phyloP scores from a whole-genome alignment of 331 rosid genomes.

The Acacia concinna region DNA sequence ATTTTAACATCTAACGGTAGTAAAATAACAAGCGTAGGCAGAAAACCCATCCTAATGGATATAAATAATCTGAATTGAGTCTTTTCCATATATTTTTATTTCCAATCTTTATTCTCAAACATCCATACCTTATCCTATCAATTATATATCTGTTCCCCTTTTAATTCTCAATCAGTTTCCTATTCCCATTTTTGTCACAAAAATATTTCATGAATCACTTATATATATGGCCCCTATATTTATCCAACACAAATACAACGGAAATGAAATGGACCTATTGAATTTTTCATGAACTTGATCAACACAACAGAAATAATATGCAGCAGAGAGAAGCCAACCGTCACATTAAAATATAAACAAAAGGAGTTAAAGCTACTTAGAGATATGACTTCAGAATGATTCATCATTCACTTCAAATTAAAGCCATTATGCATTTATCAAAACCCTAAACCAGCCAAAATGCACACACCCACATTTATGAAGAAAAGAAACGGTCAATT shows the following conservation, averaged over 20 bases:
- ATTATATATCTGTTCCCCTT: not conserved
- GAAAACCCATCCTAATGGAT: too few species aligned
- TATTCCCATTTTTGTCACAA: not conserved
- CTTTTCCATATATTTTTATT: not conserved
- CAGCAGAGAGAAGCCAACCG: not conserved
- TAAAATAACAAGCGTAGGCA: too few species aligned
- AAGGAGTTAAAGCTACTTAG: not conserved
- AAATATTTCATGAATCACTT: not conserved
- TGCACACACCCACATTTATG: not conserved
- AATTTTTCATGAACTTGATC: not conserved
- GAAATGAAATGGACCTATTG: not conserved
- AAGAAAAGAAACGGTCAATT: conserved; percentile 5
- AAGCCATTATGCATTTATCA: conserved; percentile 4
- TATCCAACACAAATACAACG: not conserved
- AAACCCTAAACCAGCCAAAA: not conserved
- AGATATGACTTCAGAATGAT: not conserved
- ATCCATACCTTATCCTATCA: not conserved
- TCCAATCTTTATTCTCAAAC: not conserved
- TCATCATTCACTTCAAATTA: not conserved
- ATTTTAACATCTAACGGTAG: too few species aligned
- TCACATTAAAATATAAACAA: not conserved
- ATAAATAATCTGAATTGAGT: too few species aligned
- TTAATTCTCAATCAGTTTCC: not conserved
- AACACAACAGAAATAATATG: not conserved
- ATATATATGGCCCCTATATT: not conserved